Conservation (phyloP, 2,329 filamentous ascomycete genomes). For the Trichoderma oligosporum region DNA sequence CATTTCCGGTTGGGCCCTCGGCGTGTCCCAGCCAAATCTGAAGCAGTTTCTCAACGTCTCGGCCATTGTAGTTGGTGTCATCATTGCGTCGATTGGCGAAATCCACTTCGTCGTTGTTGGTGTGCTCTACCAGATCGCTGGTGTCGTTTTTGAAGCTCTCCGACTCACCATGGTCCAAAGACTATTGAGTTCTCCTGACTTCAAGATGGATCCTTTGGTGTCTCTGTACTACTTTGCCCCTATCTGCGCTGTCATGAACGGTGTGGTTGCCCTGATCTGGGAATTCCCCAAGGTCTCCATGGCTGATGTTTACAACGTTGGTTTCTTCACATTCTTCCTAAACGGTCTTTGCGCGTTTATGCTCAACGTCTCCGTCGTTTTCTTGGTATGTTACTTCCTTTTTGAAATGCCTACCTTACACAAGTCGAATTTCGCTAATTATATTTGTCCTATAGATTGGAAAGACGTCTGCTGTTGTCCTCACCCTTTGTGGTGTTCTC, state of each 20-base stretch:
- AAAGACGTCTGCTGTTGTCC: slow-evolving; percentile 80
- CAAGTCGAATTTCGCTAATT: slow-evolving; percentile 22
- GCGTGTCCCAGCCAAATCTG: slow-evolving; percentile 76
- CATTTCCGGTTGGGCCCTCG: slow-evolving; percentile 81
- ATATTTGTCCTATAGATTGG: slow-evolving; percentile 61
- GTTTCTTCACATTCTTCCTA: slow-evolving; percentile 65
- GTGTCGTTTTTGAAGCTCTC: slow-evolving; percentile 77
- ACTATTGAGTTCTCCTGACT: slow-evolving; percentile 75
- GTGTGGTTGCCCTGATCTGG: slow-evolving; percentile 66
- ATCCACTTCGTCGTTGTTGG: slow-evolving; percentile 84
- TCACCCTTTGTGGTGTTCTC: slow-evolving; percentile 81
- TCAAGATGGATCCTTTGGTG: slow-evolving; percentile 88
- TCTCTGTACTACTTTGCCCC: slow-evolving; percentile 89
- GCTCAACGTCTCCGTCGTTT: slow-evolving; percentile 81
- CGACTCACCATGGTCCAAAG: slow-evolving; percentile 82
- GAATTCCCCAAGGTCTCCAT: slow-evolving; percentile 68
- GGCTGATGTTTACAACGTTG: slow-evolving; percentile 69
- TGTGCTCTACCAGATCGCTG: slow-evolving; percentile 73
- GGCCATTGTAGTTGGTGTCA: slow-evolving; percentile 88
- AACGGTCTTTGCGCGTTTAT: slow-evolving; percentile 77
- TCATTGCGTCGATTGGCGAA: slow-evolving; percentile 92
- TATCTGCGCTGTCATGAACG: slow-evolving; percentile 79
- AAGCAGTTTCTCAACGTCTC: slow-evolving; percentile 90
- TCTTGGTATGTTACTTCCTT: slow-evolving; percentile 59
- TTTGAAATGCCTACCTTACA: background rate